Evolutionary conservation across 2,329 filamentous ascomycete species (phyloP), one percentile per base, ranked within the genome.

Genomic region (Trichophyton mentagrophytes): DNA sequence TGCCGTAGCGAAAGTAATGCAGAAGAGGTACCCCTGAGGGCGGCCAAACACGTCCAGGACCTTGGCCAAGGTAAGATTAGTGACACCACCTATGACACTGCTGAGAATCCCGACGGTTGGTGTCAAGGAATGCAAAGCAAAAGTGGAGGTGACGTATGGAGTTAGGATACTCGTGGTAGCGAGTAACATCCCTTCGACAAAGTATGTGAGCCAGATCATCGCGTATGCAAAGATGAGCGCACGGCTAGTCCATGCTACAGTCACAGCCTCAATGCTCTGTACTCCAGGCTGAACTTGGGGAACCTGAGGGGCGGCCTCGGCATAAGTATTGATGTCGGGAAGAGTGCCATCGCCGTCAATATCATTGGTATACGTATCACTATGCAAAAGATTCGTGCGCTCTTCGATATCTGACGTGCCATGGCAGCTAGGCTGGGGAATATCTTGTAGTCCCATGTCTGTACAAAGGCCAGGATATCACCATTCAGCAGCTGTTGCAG

Each of bases 1-100:
- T 0, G 76, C 58, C 0, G 76, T 74, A 67, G 75, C 74, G 59
- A 77, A 64, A 8, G 70, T 58, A 0, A 79, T 67, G 67, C 78
- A 78, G 36, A 81, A 38, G 2, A 74, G 60, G 62, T 81, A 77
- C 27, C 80, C 82, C 65, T 82, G 76, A 1, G 81, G 75, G 17
- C 84, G 80, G 22, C 82, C 84, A 77, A 79, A 85, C 49, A 82
- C 74, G 70, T 86, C 80, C 58, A 86, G 73, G n/a, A 85, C 72
- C 69, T 85, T 86, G 58, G 83, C 82, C 22, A 82, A 73, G 1
- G 82, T 79, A 15, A 86, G 74, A 66, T 82, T 82, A 60, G 77
- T 72, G 30, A 84, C 71, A 36, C 80, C 83, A 27, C 76, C 78
- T 44, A 85, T 78, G 36, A 84, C 71, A 62, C 70, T 76, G 13